Conservation (phyloP, 2,329 filamentous ascomycete genomes). For the Fusarium verrucosum region DNA sequence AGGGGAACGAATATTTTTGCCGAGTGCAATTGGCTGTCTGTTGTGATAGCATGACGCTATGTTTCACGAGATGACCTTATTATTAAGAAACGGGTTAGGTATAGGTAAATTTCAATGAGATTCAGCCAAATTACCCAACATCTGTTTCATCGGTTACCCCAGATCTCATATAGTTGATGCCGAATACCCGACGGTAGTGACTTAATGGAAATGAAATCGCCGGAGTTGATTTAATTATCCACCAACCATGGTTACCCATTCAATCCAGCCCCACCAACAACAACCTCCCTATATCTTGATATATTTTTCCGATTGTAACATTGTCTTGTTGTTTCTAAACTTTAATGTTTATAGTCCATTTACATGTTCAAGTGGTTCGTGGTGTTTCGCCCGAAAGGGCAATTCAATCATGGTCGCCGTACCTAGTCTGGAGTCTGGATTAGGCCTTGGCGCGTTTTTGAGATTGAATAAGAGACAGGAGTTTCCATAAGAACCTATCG, state of each 20-base stretch:
- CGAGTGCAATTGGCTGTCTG: too few relatives aligned
- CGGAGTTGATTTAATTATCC: conserved; percentile 13
- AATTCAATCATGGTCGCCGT: not conserved
- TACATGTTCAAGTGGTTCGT: not conserved
- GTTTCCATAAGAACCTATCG: conserved; percentile 15
- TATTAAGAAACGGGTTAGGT: too few relatives aligned
- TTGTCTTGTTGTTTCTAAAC: not conserved
- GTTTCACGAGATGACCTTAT: too few relatives aligned
- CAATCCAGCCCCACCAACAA: conserved; percentile 22
- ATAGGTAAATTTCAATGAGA: too few relatives aligned
- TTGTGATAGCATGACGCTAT: too few relatives aligned
- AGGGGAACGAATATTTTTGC: too few relatives aligned
- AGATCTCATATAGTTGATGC: not conserved
- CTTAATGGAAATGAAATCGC: too few relatives aligned
- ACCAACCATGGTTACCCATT: conserved; percentile 8
- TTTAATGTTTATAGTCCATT: conserved; percentile 13
- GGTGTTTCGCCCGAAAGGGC: conserved; percentile 3
- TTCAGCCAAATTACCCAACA: too few relatives aligned
- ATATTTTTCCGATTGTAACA: not conserved
- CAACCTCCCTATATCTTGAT: accelerated
- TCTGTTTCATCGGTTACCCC: too few relatives aligned
- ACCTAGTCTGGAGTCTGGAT: conserved; percentile 17
- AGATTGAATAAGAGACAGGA: accelerated
- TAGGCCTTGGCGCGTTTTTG: not conserved
- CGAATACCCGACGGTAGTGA: not conserved